These are phyloP conservation scores for Saccharomycopsis amapae DNA, from an alignment of 805 yeast genomes.

Conservation along the genomic window DNA sequence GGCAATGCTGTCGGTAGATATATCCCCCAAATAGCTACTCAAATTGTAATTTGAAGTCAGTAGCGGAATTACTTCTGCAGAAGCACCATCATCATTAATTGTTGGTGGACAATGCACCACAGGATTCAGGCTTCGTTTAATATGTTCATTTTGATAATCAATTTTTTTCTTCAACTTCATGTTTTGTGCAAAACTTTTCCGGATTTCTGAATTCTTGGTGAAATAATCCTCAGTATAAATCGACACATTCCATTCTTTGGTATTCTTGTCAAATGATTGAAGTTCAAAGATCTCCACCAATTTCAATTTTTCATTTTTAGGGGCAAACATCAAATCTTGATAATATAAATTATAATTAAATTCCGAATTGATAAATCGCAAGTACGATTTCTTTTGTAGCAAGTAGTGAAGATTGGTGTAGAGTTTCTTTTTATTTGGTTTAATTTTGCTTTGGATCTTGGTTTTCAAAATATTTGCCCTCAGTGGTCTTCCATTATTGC, in stretches of 20 bases:
- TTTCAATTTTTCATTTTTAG: conserved; percentile 22
- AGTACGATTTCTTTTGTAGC: conserved; percentile 4
- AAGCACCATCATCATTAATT: neutral
- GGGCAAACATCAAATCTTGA: neutral
- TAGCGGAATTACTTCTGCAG: neutral
- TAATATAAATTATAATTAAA: conserved; percentile 11
- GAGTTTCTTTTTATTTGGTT: conserved; percentile 11
- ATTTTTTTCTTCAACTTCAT: conserved; percentile 12
- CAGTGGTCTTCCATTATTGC: neutral
- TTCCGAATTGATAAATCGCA: conserved; percentile 10
- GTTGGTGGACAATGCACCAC: neutral
- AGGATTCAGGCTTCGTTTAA: neutral
- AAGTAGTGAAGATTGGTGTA: conserved; percentile 6
- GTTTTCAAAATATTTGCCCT: conserved; percentile 4
- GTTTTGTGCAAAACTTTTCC: conserved; percentile 9
- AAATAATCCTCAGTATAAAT: conserved; percentile 19
- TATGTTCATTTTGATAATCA: conserved; percentile 11
- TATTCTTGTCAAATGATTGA: conserved; percentile 42
- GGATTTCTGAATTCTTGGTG: conserved; percentile 15
- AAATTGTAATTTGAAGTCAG: neutral
- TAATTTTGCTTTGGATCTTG: conserved; percentile 3
- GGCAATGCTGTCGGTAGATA: neutral
- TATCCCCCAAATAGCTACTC: conserved; percentile 3
- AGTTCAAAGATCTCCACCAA: conserved; percentile 64
- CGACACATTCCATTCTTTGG: conserved; percentile 49